A percentile compares a stretch with the other conserved stretches of the same genome.
These are phyloP conservation scores for Cyamopsis tetragonoloba DNA, from an alignment of 306 rosid genomes.

Conservation along the genomic window DNA sequence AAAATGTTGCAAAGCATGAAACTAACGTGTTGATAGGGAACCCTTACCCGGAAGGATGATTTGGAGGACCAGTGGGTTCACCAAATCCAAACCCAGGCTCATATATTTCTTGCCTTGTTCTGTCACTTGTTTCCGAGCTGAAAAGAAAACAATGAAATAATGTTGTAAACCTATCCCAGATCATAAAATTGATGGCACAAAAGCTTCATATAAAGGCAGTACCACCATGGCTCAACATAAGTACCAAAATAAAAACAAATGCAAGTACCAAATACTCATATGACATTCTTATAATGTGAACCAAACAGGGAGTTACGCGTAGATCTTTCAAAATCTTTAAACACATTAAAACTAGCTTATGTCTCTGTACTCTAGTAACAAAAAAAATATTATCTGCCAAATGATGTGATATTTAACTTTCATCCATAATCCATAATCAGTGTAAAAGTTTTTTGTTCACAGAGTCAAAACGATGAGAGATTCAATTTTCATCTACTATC, in stretches of 20 bases:
- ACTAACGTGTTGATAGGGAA: slow-evolving; percentile 6
- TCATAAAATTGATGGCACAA: not conserved
- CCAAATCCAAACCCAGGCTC: slow-evolving; percentile 39
- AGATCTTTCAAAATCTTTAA: slow-evolving; percentile 1
- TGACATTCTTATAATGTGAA: not conserved
- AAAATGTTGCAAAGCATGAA: not conserved
- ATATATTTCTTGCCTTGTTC: slow-evolving; percentile 25
- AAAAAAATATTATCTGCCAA: not conserved
- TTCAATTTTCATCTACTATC: not conserved
- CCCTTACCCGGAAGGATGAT: slow-evolving; percentile 49
- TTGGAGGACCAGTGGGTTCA: slow-evolving; percentile 37
- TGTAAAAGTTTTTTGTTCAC: not conserved
- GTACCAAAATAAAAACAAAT: slow-evolving; percentile 1
- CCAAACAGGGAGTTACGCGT: not conserved
- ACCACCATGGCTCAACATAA: not conserved
- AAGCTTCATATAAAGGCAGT: not conserved
- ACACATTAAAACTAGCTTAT: not conserved
- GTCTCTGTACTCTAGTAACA: not conserved
- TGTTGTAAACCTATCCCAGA: not conserved
- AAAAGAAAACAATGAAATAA: slow-evolving; percentile 13
- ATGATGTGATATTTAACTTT: not conserved
- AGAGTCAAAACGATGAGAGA: not conserved
- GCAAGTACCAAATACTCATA: not conserved
- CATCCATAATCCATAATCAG: not conserved
- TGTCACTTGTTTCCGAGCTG: slow-evolving; percentile 49